Base-by-base conservation (phyloP, 2,329 filamentous ascomycete species). In the Fusarium pseudocircinatum region DNA sequence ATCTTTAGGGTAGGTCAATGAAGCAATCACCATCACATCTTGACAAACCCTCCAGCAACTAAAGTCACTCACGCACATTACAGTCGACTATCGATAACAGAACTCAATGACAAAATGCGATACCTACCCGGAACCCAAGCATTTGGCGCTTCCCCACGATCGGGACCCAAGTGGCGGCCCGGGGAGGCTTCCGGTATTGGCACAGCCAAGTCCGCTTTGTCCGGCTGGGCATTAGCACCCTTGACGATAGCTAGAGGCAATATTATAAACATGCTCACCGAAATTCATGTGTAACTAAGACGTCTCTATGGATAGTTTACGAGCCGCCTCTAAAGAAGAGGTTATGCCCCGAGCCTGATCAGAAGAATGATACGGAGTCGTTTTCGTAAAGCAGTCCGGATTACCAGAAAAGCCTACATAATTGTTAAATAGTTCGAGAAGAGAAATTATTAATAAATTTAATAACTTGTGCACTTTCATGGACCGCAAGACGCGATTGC, bases 21-120 rank as follows among this genome's bases (percentile, higher is more conserved):
- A n/a, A 22, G 37, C n/a, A 39, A 42, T 57, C 7, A 1, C 2
- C 18, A 22, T 26, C 6, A 5, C 12, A 30, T 46, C 7, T 36
- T 36, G 4, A 18, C 30, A 36, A n/a, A n/a, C n/a, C n/a, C n/a
- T n/a, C n/a, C n/a, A n/a, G n/a, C n/a, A n/a, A n/a, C n/a, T n/a
- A n/a, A n/a, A n/a, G n/a, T n/a, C n/a, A n/a, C n/a, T n/a, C n/a
- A 9, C 9, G 1, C 6, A 2, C 16, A 5, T 11, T 13, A 5
- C 6, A 8, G 0, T 36, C n/a, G 2, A 28, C 2, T 30, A 30
- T 18, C 22, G 26, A 30, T 42, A 30, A 15, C 7, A 11, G 4
- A 26, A 36, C 16, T 26, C 13, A 3, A 24, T 43, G 0, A 18
- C 40, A 18, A 37, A 36, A 36, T 28, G 1, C 7, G 18, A 28